These are phyloP conservation scores for Tillandsia fasciculata DNA, from an alignment of 176 grass and related monocot genomes.

Conservation along the genomic window DNA sequence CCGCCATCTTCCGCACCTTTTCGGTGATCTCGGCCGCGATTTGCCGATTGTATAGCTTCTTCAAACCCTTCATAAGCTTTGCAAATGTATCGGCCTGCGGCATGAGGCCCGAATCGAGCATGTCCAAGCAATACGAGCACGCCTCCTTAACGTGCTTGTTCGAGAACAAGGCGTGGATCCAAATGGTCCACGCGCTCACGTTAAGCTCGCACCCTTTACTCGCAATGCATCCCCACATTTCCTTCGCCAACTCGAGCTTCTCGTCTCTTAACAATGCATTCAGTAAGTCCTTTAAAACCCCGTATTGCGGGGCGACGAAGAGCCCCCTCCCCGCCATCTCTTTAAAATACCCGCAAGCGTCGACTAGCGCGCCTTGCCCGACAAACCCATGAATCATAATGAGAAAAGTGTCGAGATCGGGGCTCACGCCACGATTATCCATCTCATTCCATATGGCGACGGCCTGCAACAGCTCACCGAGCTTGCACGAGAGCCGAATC, in stretches of 20 bases:
- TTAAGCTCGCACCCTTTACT: slow-evolving; percentile 77
- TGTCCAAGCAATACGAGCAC: slow-evolving; percentile 75
- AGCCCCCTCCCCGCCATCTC: slow-evolving; percentile 76
- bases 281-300: slow-evolving; percentile 75
- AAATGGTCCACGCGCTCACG: slow-evolving; percentile 84
- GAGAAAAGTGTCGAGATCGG: slow-evolving; percentile 62
- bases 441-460: slow-evolving; percentile 62
- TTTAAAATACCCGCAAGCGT: slow-evolving; percentile 70
- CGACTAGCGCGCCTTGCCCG: slow-evolving; percentile 41
- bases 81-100: slow-evolving; percentile 82
- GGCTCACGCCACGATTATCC: slow-evolving; percentile 56
- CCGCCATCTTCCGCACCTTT: slow-evolving; percentile 77
- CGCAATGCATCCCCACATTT: slow-evolving; percentile 71
- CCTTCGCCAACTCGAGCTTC: slow-evolving; percentile 82
- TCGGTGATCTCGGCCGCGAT: slow-evolving; percentile 83
- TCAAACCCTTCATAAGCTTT: slow-evolving; percentile 82
- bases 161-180: slow-evolving; percentile 71
- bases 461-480: slow-evolving; percentile 68
- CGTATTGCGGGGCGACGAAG: slow-evolving; percentile 72
- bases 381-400: slow-evolving; percentile 79
- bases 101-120: slow-evolving; percentile 85
- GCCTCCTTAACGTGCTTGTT: slow-evolving; percentile 84
- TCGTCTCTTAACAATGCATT: slow-evolving; percentile 61
- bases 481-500: slow-evolving; percentile 68
- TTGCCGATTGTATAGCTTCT: slow-evolving; percentile 80